Conservation (phyloP, 2,329 filamentous ascomycete species). For the Cladophialophora exuberans region DNA sequence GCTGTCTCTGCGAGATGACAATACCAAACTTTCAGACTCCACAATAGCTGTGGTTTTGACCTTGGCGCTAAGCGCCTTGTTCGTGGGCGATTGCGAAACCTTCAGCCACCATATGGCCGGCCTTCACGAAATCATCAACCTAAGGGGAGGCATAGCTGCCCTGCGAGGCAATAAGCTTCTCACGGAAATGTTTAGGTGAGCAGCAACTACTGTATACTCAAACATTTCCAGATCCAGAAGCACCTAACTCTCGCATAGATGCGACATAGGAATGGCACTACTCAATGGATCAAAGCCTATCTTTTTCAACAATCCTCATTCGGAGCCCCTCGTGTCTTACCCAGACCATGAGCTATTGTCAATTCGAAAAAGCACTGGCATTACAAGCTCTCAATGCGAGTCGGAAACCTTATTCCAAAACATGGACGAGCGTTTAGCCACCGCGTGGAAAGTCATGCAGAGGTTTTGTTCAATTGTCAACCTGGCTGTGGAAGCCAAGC, state of each 20-base stretch:
- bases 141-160: slow-evolving; percentile 42
- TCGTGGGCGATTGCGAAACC: slow-evolving; percentile 36
- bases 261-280: slow-evolving; percentile 37
- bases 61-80: slow-evolving; percentile 39
- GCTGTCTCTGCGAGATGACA: slow-evolving; percentile 31
- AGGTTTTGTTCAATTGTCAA: slow-evolving; percentile 38
- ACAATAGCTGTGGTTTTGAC: slow-evolving; percentile 41
- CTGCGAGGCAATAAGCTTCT: slow-evolving; percentile 43
- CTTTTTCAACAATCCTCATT: slow-evolving; percentile 33
- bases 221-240: background rate
- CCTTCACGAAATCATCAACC: slow-evolving; percentile 42
- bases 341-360: slow-evolving; percentile 24
- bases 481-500: slow-evolving; percentile 30
- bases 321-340: slow-evolving; percentile 33
- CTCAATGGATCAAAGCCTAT: slow-evolving; percentile 31
- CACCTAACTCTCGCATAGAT: slow-evolving; percentile 25
- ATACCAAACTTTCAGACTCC: slow-evolving; percentile 35
- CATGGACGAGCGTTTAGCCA: slow-evolving; percentile 30
- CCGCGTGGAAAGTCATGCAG: slow-evolving; percentile 35
- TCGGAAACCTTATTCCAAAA: slow-evolving; percentile 21
- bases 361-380: background rate
- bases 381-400: background rate
- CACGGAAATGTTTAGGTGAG: slow-evolving; percentile 41
- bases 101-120: slow-evolving; percentile 43
- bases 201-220: background rate